A percentile compares a stretch with the other conserved stretches of the same genome.
Conservation (phyloP, 306 rosid species). For the Mucuna pruriens region DNA sequence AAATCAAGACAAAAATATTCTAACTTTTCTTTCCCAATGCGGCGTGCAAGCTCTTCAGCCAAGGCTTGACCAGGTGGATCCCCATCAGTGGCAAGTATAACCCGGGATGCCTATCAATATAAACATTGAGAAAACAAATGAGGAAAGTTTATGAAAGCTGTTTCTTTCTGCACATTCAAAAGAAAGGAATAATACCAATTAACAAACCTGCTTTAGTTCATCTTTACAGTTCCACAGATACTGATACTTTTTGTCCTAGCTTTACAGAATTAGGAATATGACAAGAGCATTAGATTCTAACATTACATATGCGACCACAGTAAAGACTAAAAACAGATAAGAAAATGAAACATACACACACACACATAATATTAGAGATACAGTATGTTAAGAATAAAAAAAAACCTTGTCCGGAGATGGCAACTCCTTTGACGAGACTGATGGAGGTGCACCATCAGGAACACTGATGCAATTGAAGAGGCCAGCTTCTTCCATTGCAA, state of each 20-base stretch:
- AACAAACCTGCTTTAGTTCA: slow-evolving; percentile 67
- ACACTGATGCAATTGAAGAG: slow-evolving; percentile 88
- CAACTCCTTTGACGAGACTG: slow-evolving; percentile 68
- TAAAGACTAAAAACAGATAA: slow-evolving; percentile 8
- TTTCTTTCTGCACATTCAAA: slow-evolving; percentile 14
- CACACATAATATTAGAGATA: neutral
- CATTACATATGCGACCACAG: slow-evolving; percentile 15
- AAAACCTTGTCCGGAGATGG: slow-evolving; percentile 78
- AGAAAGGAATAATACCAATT: slow-evolving; percentile 20
- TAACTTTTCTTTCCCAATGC: slow-evolving; percentile 93
- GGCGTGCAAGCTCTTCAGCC: slow-evolving; percentile 99
- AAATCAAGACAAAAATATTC: slow-evolving; percentile 25
- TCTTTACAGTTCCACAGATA: slow-evolving; percentile 96
- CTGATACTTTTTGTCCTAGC: slow-evolving; percentile 92
- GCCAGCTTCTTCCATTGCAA: slow-evolving; percentile 99
- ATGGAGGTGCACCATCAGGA: slow-evolving; percentile 95
- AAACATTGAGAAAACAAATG: slow-evolving; percentile 26
- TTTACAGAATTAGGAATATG: slow-evolving; percentile 62
- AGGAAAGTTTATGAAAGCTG: slow-evolving; percentile 23
- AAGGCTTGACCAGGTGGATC: slow-evolving; percentile 97
- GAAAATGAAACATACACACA: neutral
- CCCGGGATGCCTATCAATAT: slow-evolving; percentile 78
- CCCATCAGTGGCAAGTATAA: slow-evolving; percentile 94
- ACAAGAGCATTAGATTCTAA: slow-evolving; percentile 59
- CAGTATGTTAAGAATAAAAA: slow-evolving; percentile 29